Evolutionary conservation across 1,139 yeast species (phyloP).

Genomic region (Keqinozyma sinolaborantium): DNA sequence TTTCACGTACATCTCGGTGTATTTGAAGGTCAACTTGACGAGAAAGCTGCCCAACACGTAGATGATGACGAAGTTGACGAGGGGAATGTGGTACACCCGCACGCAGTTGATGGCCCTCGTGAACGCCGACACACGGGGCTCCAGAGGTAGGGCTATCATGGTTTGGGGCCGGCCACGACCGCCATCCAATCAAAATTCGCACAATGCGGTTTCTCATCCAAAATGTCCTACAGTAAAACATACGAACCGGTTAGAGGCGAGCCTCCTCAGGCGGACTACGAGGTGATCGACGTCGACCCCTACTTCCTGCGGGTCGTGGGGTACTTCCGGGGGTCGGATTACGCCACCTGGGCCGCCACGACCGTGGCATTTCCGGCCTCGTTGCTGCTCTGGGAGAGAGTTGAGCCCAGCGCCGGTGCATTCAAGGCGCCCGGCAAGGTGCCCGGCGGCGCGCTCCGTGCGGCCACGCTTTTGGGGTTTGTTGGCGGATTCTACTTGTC

Average conservation of each 20-base stretch:
- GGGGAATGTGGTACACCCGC: conserved; percentile 43
- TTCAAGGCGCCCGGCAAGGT: conserved; percentile 51
- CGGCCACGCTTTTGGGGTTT: conserved; percentile 58
- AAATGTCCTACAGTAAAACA: conserved; percentile 39
- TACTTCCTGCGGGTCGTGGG: conserved; percentile 68
- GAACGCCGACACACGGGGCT: conserved; percentile 13
- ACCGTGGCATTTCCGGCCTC: conserved; percentile 63
- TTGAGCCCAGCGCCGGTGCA: conserved; percentile 62
- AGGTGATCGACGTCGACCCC: conserved; percentile 76
- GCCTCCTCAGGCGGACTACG: conserved; percentile 43
- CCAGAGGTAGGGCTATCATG: conserved; percentile 1
- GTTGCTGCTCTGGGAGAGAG: conserved; percentile 57
- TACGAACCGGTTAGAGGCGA: conserved; percentile 44
- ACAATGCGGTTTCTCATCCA: conserved; percentile 17
- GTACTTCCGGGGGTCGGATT: conserved; percentile 70
- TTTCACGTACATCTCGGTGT: conserved; percentile 61
- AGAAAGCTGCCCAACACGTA: conserved; percentile 46
- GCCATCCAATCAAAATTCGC: conserved; percentile 29
- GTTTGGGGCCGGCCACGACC: conserved; percentile 1
- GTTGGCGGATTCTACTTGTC: conserved; percentile 72
- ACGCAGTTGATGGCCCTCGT: conserved; percentile 29
- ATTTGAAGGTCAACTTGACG: conserved; percentile 50
- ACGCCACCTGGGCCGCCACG: conserved; percentile 61
- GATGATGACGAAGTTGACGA: conserved; percentile 52
- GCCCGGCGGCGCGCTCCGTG: conserved; percentile 57